Conservation (phyloP, 306 rosid species). For the Prinsepia uniflora region DNA sequence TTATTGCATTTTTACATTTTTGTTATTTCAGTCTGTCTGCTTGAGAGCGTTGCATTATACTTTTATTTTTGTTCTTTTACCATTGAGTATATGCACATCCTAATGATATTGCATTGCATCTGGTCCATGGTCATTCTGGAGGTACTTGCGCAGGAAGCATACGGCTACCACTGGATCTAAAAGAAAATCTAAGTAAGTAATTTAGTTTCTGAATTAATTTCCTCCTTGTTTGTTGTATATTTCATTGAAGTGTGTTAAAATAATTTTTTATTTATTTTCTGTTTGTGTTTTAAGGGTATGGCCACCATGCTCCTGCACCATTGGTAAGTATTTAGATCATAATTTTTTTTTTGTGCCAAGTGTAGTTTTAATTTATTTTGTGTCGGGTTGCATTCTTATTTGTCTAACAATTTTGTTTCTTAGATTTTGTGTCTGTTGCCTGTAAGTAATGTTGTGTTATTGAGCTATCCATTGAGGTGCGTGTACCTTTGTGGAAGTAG, state of each 20-base stretch:
- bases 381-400: background rate
- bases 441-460: background rate
- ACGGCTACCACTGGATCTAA: constrained; percentile 41
- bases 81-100: constrained; percentile 35
- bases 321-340: constrained; percentile 35
- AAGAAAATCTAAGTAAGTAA: constrained; percentile 50
- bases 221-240: background rate
- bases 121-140: constrained; percentile 73
- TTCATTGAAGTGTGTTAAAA: constrained; percentile 10
- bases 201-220: constrained; percentile 5
- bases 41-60: background rate
- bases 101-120: constrained; percentile 72
- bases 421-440: background rate
- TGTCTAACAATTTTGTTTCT: background rate
- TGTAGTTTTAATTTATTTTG: background rate
- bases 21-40: background rate
- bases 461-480: background rate
- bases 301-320: constrained; percentile 22
- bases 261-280: background rate
- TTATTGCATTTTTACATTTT: background rate
- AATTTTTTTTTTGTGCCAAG: background rate
- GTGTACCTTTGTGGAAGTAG: background rate
- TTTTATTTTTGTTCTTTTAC: constrained; percentile 16
- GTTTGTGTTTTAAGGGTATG: constrained; percentile 25
- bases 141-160: constrained; percentile 62